Evolutionary conservation across 1,284 basidiomycete genomes (phyloP), one percentile per base, ranked within the genome.

Genomic region (Ganoderma boninense): DNA sequence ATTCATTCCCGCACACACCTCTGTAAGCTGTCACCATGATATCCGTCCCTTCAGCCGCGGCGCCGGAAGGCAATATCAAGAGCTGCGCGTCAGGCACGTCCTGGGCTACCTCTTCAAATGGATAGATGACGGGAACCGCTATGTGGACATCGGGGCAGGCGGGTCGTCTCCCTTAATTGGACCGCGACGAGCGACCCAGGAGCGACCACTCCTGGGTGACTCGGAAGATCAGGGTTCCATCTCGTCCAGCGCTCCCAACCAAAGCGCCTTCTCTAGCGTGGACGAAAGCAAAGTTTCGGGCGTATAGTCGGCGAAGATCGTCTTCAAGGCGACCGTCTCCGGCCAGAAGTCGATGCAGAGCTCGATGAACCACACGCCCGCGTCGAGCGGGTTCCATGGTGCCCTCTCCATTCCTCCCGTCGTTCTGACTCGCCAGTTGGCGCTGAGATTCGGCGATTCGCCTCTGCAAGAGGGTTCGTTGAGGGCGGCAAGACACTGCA

Each of bases 121-220:
- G 4, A 32, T 2, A 32, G 29, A 89, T 5, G 82, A 87, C 62
- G 79, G 82, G 14, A 84, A 86, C 70, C 82, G 86, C 11, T 93
- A 85, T 80, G 79, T 93, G 68, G 90, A 92, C 71, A 81, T 93
- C 68, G 85, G 87, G 6, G 85, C 89, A 10, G 90, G 90, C 40
- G 91, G 90, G 0, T 89, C 90, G 0, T 76, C 78, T 2, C 80
- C 88, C 0, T 90, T 92, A 85, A 83, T 0, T 92, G 87, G 79
- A 87, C 84, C 0, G 86, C 84, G 1, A 81, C 81, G 0, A 76
- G 82, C 64, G 89, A 88, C 70, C 84, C 1, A 81, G 81, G 0
- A 76, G 82, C 64, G 89, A 88, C 70, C 85, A 80, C 7, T 80
- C 85, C 0, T 93, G 90, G 90, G 72, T 92, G 44, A 32, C 29